phyloP scores from a whole-genome alignment of 805 yeast genomes.

The Diddensiella santjacobensis region DNA sequence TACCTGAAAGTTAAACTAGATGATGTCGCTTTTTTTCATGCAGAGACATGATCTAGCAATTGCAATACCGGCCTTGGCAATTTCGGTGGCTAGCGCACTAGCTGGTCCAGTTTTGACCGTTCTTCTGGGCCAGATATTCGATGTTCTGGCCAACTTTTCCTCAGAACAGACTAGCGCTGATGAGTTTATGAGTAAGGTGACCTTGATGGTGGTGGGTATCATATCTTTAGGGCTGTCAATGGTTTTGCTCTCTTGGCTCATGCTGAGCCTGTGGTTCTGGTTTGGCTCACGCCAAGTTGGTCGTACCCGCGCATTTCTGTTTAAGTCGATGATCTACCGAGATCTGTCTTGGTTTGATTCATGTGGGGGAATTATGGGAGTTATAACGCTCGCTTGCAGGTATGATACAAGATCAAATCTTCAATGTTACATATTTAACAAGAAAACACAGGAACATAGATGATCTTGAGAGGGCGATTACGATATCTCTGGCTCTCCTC shows the following conservation, averaged over 20 bases:
- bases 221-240: constrained; percentile 47
- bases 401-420: constrained; percentile 27
- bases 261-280: constrained; percentile 58
- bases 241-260: constrained; percentile 47
- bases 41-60: constrained; percentile 5
- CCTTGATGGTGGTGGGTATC: constrained; percentile 36
- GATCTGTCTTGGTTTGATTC: constrained; percentile 62
- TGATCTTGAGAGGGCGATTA: constrained; percentile 62
- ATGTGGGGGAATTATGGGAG: constrained; percentile 55
- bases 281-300: constrained; percentile 69
- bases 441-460: constrained; percentile 63
- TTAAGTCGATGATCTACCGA: constrained; percentile 43
- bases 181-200: constrained; percentile 39
- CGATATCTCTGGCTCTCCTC: constrained; percentile 61
- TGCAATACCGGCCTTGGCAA: constrained; percentile 13
- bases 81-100: constrained; percentile 4
- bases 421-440: too few relatives aligned
- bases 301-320: constrained; percentile 49
- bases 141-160: constrained; percentile 37
- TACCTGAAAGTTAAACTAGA: too few relatives aligned
- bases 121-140: constrained; percentile 63
- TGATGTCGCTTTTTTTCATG: too few relatives aligned
- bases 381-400: constrained; percentile 54
- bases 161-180: constrained; percentile 31
- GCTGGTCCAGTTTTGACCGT: constrained; percentile 40